Evolutionary conservation across 306 rosid species (phyloP).

Genomic region (Canavalia ensiformis): DNA sequence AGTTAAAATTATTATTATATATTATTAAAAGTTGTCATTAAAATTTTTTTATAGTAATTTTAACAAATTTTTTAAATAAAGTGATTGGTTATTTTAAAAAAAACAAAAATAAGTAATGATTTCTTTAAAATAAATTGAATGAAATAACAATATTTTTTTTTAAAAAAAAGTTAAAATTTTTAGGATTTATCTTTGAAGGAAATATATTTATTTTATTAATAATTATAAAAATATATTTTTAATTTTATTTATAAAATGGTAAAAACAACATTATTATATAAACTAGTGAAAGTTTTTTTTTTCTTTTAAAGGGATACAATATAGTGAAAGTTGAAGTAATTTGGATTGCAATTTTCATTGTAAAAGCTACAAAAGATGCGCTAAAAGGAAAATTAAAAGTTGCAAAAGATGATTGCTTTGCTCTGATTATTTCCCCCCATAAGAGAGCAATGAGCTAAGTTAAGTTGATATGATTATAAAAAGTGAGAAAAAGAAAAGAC

Average conservation of each 20-base stretch:
- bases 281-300: too few relatives aligned
- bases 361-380: background rate
- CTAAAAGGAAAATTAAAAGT: background rate
- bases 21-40: too few relatives aligned
- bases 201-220: background rate
- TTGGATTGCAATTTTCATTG: background rate
- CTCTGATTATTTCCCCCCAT: background rate
- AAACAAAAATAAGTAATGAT: too few relatives aligned
- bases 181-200: background rate
- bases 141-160: too few relatives aligned
- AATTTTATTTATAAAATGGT: background rate
- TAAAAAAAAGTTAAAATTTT: background rate
- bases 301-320: too few relatives aligned
- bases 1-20: too few relatives aligned
- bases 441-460: background rate
- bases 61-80: too few relatives aligned
- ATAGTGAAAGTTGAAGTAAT: background rate
- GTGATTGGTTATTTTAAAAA: too few relatives aligned
- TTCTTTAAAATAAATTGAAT: too few relatives aligned
- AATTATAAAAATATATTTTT: background rate
- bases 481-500: background rate
- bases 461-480: background rate
- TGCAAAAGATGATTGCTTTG: conserved; percentile 13
- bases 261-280: background rate
- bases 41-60: too few relatives aligned